These are phyloP conservation scores for Calocybe gambosa DNA, from an alignment of 1,284 basidiomycete genomes.

Conservation along the genomic window DNA sequence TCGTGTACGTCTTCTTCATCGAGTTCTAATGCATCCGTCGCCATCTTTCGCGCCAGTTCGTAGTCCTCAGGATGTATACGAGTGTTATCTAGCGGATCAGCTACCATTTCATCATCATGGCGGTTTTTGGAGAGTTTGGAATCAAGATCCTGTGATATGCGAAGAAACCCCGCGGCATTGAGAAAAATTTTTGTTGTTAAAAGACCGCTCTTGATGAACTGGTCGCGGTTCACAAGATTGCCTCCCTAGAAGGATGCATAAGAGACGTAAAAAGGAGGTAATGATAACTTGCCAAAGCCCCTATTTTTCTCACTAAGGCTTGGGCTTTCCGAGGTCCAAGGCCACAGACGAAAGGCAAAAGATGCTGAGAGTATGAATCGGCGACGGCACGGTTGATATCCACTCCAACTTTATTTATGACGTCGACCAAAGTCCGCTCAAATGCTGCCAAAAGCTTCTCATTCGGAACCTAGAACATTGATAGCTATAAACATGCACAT, in stretches of 20 bases:
- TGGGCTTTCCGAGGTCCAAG: conserved; percentile 95
- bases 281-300: conserved; percentile 48
- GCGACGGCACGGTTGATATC: conserved; percentile 92
- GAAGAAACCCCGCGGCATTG: conserved; percentile 88
- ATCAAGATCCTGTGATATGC: conserved; percentile 71
- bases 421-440: conserved; percentile 86
- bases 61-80: conserved; percentile 99
- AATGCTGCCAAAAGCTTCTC: conserved; percentile 82
- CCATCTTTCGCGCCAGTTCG: conserved; percentile 97
- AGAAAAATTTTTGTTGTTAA: conserved; percentile 85
- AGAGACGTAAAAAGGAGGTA: neutral
- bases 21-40: conserved; percentile 91
- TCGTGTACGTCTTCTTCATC: conserved; percentile 93
- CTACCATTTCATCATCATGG: conserved; percentile 63
- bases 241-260: conserved; percentile 55
- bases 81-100: conserved; percentile 92
- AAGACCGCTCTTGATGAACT: conserved; percentile 77
- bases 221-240: conserved; percentile 75
- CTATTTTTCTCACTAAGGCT: conserved; percentile 78
- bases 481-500: conserved; percentile 11
- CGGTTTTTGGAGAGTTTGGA: conserved; percentile 57
- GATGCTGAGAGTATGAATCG: conserved; percentile 81
- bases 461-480: conserved; percentile 58
- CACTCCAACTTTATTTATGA: conserved; percentile 89
- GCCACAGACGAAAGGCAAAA: conserved; percentile 90